A percentile compares a stretch with the other conserved stretches of the same genome.
Evolutionary conservation across 1,284 basidiomycete species (phyloP).

Genomic region (Taiwanofungus camphoratus): DNA sequence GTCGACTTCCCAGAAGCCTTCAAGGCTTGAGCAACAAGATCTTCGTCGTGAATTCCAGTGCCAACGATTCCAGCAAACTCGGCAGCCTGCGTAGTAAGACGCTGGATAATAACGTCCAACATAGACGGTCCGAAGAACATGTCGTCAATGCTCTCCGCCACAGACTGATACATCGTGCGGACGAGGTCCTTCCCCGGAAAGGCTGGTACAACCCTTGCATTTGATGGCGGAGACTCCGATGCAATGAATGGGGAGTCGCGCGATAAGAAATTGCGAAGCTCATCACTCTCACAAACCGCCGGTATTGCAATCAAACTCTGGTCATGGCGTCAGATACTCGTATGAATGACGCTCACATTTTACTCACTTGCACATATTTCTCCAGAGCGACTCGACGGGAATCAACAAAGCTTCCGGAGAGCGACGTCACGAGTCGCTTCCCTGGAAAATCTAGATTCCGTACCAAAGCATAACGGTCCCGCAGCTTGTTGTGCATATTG

Average conservation of each 20-base stretch:
- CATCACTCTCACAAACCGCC: conserved; percentile 75
- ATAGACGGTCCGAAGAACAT: conserved; percentile 91
- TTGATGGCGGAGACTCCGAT: conserved; percentile 35
- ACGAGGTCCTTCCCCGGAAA: conserved; percentile 74
- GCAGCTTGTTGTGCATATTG: conserved; percentile 79
- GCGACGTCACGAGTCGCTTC: conserved; percentile 80
- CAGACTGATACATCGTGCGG: conserved; percentile 79
- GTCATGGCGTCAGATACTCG: conserved; percentile 3
- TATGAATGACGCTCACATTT: not conserved
- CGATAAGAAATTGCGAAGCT: conserved; percentile 84
- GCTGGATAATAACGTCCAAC: conserved; percentile 89
- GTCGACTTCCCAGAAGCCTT: conserved; percentile 59
- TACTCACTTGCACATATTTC: conserved; percentile 79
- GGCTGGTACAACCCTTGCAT: conserved; percentile 29
- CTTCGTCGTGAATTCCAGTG: conserved; percentile 76
- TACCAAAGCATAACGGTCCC: conserved; percentile 65
- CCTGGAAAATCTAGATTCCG: conserved; percentile 82
- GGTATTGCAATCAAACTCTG: conserved; percentile 73
- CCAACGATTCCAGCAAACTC: conserved; percentile 82
- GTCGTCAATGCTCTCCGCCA: conserved; percentile 89
- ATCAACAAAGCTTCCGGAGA: conserved; percentile 84
- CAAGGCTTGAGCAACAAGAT: conserved; percentile 73
- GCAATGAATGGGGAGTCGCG: conserved; percentile 76
- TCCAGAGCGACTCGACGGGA: conserved; percentile 75
- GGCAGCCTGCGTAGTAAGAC: conserved; percentile 81